Evolutionary conservation across 1,139 yeast genomes (phyloP).

Genomic region (Hanseniaspora sp.): DNA sequence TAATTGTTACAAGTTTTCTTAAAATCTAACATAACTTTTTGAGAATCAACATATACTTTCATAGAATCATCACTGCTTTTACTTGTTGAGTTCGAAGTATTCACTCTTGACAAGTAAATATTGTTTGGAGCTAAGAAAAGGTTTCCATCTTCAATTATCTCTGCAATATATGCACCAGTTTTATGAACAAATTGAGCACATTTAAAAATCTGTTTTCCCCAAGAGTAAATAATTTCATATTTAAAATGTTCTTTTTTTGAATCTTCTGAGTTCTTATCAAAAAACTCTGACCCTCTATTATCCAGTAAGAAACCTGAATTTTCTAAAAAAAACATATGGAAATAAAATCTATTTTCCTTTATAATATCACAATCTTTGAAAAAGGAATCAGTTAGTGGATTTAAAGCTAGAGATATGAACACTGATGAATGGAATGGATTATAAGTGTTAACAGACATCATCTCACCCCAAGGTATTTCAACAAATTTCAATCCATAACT

Average conservation of each 20-base stretch:
- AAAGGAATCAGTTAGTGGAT: constrained; percentile 57
- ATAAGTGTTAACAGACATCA: constrained; percentile 58
- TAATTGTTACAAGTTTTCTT: constrained; percentile 50
- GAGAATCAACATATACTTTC: constrained; percentile 44
- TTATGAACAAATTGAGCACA: constrained; percentile 82
- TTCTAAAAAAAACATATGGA: constrained; percentile 52
- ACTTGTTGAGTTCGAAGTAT: constrained; percentile 29
- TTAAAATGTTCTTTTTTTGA: constrained; percentile 25
- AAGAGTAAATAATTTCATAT: constrained; percentile 60
- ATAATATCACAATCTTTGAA: constrained; percentile 36
- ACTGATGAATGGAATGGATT: constrained; percentile 88
- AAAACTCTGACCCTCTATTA: constrained; percentile 59
- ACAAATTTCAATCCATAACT: constrained; percentile 75
- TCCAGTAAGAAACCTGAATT: constrained; percentile 69
- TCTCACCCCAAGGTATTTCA: constrained; percentile 88
- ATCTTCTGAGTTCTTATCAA: constrained; percentile 37
- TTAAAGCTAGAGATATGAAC: constrained; percentile 48
- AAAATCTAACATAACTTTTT: constrained; percentile 59
- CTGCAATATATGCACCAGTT: constrained; percentile 83
- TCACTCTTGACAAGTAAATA: constrained; percentile 55
- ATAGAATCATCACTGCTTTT: constrained; percentile 23
- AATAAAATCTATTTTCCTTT: constrained; percentile 44
- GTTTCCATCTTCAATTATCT: constrained; percentile 69
- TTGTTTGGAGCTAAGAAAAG: constrained; percentile 75
- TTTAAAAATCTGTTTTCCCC: constrained; percentile 81